Evolutionary conservation across 2,329 filamentous ascomycete species (phyloP), one percentile per base, ranked within the genome.

Genomic region (Scytalidium sp.): DNA sequence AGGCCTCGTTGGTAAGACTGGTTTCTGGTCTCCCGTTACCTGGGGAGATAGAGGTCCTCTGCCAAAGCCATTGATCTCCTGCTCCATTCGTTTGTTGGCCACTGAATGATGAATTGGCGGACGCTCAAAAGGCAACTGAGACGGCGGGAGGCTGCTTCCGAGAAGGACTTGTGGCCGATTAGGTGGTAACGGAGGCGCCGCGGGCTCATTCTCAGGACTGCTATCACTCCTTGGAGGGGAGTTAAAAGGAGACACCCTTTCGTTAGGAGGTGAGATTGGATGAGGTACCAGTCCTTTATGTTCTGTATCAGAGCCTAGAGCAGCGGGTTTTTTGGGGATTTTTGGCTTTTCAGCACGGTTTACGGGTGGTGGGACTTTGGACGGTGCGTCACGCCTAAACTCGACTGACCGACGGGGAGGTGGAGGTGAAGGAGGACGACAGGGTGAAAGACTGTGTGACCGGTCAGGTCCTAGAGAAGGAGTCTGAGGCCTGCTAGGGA

Each of bases 301-400:
- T 39, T 74, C 71, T 20, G 65, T 55, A 41, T 61, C 67, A 7
- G 61, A 57, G 5, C 60, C 62, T 27, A 64, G 45, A 36, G 53
- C 52, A 41, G 56, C 45, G 17, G 61, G 62, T 43, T 64, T 66
- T 49, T 54, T 63, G 27, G 56, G 76, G 47, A 87, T 79, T 60
- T 82, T 85, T 3, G 87, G 86, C 67, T 95, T 96, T 39, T 89
- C 88, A 23, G 84, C 83, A 48, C 92, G 83, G 65, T 95, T 94
- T 32, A 92, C 78, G 1, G 88, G 87, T 3, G 90, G 90, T 21
- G 70, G 68, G 47, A 67, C 52, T 64, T 75, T 53, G 59, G 55
- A 50, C 11, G 58, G 50, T 13, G 56, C 23, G 20, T 80, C 75
- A 49, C 80, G 71, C 50, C 74, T 74, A 3, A 81, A 57, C 61